Base-by-base conservation (phyloP, 768 basidiomycete genomes). In the Trametes sanguinea region DNA sequence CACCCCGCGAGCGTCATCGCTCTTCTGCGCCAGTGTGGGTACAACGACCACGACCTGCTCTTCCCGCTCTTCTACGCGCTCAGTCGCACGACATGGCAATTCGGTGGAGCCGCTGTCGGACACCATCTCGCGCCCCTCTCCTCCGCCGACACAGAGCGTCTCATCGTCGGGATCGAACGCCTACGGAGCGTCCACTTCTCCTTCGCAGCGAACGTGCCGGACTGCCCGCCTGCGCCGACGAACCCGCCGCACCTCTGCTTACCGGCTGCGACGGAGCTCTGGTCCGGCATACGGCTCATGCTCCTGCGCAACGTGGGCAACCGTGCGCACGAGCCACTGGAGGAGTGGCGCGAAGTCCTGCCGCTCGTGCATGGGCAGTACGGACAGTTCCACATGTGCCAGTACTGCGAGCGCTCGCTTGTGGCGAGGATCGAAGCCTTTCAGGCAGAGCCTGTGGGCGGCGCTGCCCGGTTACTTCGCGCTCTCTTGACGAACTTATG, bases 41-140 rank as follows among this genome's bases (percentile, higher is more conserved):
- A 63, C 60, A 44, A 43, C 58, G 53, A 61, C 40, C 42, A 59
- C 22, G 51, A 51, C 14, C 54, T 69, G 6, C 65, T 71, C 52
- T 65, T 65, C 37, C 63, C 71, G 35, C 66, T 72, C 44, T 72
- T 72, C 66, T 71, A 72, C 61, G 68, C 67, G 27, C 68, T 71
- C 53, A 68, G 66, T 56, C 57, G 67, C 29, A 63, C 64, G 42
- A 66, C 61, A 13, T 66, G 63, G 67, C 66, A 68, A 59, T 63
- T 66, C 55, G 65, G 63, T 8, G 57, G 57, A 16, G 46, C 50
- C n/a, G 51, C 56, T 37, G 48, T 58, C 45, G 69, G 71, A 4
- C 54, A 65, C 61, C 60, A 66, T 60, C 45, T 72, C 59, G 61
- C 62, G 9, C 63, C 65, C 39, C 69, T 72, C 40, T 27, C 65